phyloP scores from a whole-genome alignment of 164 flowering plant genomes.

The Dillenia turbinata region DNA sequence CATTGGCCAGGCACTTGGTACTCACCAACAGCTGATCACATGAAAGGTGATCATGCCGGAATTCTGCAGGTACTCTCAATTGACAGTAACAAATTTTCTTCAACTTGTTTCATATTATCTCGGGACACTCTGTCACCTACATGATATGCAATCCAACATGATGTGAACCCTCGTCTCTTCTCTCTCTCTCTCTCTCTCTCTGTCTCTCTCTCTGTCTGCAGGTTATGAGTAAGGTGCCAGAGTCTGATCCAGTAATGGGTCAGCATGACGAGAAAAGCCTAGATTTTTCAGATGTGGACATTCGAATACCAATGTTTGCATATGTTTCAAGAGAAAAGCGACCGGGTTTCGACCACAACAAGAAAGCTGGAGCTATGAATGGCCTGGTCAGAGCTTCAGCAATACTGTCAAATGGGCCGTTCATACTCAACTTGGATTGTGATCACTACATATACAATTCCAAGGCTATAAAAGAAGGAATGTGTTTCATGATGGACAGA shows the following conservation, averaged over 20 bases:
- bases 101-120: too few relatives aligned
- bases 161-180: too few relatives aligned
- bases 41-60: slow-evolving; percentile 80
- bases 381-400: slow-evolving; percentile 44
- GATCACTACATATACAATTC: slow-evolving; percentile 44
- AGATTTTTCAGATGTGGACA: slow-evolving; percentile 35
- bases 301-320: slow-evolving; percentile 40
- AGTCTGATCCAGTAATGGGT: slow-evolving; percentile 17
- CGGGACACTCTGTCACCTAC: too few relatives aligned
- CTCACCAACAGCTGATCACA: slow-evolving; percentile 46
- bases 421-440: slow-evolving; percentile 45
- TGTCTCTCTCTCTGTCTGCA: slow-evolving; percentile 6
- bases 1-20: slow-evolving; percentile 91
- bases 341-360: slow-evolving; percentile 41
- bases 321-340: slow-evolving; percentile 43
- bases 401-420: slow-evolving; percentile 43
- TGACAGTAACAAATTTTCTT: too few relatives aligned
- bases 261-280: slow-evolving; percentile 19
- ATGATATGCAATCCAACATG: too few relatives aligned
- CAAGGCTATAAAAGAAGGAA: slow-evolving; percentile 34
- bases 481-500: slow-evolving; percentile 48
- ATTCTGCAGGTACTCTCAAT: slow-evolving; percentile 45
- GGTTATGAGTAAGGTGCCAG: slow-evolving; percentile 53
- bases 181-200: not conserved
- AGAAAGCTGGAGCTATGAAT: slow-evolving; percentile 51